Conservation (phyloP, 2,329 filamentous ascomycete genomes). For the Clonostachys rhizophaga region DNA sequence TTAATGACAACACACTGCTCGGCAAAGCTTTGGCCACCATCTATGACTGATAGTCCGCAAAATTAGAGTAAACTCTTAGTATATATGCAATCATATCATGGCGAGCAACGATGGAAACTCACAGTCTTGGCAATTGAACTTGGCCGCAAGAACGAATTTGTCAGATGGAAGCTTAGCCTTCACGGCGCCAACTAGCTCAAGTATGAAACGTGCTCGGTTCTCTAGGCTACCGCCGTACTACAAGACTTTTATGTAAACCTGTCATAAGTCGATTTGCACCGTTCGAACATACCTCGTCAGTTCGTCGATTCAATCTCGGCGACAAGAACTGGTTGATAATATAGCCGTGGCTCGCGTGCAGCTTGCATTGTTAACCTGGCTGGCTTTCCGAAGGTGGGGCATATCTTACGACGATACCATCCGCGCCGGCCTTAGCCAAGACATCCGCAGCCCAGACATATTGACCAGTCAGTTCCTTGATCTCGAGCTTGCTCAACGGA, state of each 20-base stretch:
- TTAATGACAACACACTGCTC: constrained; percentile 1
- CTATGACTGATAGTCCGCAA: not conserved
- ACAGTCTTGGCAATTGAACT: constrained; percentile 1
- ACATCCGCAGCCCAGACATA: not conserved
- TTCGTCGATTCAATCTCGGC: constrained; percentile 35
- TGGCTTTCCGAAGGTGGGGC: too few species aligned
- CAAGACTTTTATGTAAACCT: not conserved
- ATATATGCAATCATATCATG: too few species aligned
- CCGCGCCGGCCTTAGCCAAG: not conserved
- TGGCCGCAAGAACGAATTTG: not conserved
- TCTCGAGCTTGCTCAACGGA: not conserved
- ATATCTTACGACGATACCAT: not conserved
- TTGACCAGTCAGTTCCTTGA: not conserved
- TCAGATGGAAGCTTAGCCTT: not conserved
- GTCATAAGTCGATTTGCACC: not conserved
- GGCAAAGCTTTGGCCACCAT: constrained; percentile 1
- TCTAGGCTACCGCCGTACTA: constrained; percentile 36
- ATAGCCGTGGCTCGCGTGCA: too few species aligned
- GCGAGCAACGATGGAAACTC: not conserved
- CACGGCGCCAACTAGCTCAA: constrained; percentile 11
- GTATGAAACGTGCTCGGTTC: constrained; percentile 34
- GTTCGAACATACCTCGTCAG: constrained; percentile 21
- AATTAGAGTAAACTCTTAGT: too few species aligned
- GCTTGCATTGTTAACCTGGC: too few species aligned
- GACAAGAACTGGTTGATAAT: constrained; percentile 43